Base-by-base conservation (phyloP, 768 basidiomycete genomes). In the Dacryopinax primogenitus region DNA sequence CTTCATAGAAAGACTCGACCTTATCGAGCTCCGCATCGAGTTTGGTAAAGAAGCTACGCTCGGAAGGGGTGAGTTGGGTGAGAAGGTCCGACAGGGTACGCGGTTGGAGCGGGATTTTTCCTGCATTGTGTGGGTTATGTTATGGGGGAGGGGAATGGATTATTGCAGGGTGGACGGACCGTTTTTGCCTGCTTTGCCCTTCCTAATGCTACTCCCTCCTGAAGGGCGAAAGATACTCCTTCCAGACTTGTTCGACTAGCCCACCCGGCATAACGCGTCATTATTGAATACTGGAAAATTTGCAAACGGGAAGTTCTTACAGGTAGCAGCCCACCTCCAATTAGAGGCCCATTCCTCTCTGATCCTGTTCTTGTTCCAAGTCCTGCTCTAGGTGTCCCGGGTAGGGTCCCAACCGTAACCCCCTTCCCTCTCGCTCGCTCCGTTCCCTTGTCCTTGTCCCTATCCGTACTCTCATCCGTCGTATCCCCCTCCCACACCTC, bases 1-100 rank as follows among this genome's bases (percentile, higher is more conserved):
- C 83, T 3, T 81, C 70, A 72, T 90, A 98, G 74, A 99, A 99
- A 0, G 77, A 75, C 66, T 90, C 89, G 13, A 97, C 84, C 73
- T 95, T 96, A 23, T 86, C 84, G 1, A 97, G 77, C 72, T 99
- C 86, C 0, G 72, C 72, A 69, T 96, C 89, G 6, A 97, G 79
- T 26, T 84, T 78, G 1, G 83, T 79, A 66, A 98, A 90, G 77
- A 96, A 98, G 4, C 78, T 78, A 33, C 75, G 71, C 71, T 94
- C 87, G 26, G 80, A 75, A 0, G 83, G 78, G 13, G 84, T 79
- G 21, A 93, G 77, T 11, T 79, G 73, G 3, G 80, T 78, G 18
- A 88, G 72, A 21, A 79, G 68, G 21, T 78, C 74, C 0, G 73
- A 70, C 30, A 78, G 70, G 11, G 72, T 28, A 28, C 3, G 9